A percentile compares a stretch with the other conserved stretches of the same genome.
Conservation (phyloP, 352 stramenopile species). For the Blastocystis sp. region DNA sequence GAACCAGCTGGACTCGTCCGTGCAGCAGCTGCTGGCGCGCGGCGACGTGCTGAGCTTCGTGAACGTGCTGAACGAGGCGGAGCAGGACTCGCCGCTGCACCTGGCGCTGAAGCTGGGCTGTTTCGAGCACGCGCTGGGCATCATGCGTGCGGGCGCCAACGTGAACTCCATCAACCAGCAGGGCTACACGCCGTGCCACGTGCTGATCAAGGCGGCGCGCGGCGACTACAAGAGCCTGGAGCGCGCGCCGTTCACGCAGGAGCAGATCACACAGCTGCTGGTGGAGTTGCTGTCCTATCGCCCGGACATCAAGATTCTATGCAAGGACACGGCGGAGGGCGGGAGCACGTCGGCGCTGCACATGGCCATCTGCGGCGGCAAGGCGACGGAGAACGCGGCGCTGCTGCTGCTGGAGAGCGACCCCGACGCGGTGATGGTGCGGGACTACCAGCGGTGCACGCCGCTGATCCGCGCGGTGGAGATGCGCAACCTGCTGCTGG, state of each 20-base stretch:
- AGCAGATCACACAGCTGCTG: slow-evolving; percentile 14
- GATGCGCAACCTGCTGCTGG: slow-evolving; percentile 3
- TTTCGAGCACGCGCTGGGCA: slow-evolving; percentile 23
- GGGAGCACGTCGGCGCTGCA: slow-evolving; percentile 28
- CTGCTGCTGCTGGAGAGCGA: slow-evolving; percentile 19
- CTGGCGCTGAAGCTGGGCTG: slow-evolving; percentile 55
- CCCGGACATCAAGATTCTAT: slow-evolving; percentile 9
- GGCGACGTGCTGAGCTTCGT: slow-evolving; percentile 19
- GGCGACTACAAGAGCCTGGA: slow-evolving; percentile 3
- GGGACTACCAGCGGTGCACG: slow-evolving; percentile 43
- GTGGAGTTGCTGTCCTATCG: background rate
- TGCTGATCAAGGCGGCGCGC: slow-evolving; percentile 16
- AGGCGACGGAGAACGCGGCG: slow-evolving; percentile 26
- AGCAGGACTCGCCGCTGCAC: slow-evolving; percentile 50
- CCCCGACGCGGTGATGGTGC: slow-evolving; percentile 21
- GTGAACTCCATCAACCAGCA: slow-evolving; percentile 30
- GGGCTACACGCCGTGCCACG: slow-evolving; percentile 28
- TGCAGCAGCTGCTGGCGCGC: slow-evolving; percentile 21
- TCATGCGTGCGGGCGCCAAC: slow-evolving; percentile 3
- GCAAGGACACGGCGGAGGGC: slow-evolving; percentile 1
- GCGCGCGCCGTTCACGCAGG: background rate
- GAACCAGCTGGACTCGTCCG: slow-evolving; percentile 19
- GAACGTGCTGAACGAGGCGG: slow-evolving; percentile 2
- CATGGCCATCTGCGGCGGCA: slow-evolving; percentile 63
- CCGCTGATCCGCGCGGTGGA: slow-evolving; percentile 59